phyloP scores from a whole-genome alignment of 164 flowering plant genomes.

The Sedum album region DNA sequence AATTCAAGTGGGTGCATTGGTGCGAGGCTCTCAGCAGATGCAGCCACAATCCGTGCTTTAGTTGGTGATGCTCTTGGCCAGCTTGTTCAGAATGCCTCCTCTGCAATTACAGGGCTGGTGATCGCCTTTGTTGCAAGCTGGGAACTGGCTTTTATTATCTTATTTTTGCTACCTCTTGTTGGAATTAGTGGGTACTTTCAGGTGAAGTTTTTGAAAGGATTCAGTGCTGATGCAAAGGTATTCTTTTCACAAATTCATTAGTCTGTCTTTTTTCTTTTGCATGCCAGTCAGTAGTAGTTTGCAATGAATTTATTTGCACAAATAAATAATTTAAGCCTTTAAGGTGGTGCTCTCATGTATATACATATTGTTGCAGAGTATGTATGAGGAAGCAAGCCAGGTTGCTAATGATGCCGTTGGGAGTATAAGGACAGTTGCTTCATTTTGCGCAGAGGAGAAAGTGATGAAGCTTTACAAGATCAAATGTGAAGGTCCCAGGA shows the following conservation, averaged over 20 bases:
- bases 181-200: constrained; percentile 38
- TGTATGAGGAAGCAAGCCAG: constrained; percentile 56
- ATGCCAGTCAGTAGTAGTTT: not conserved
- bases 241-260: not conserved
- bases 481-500: constrained; percentile 38
- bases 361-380: constrained; percentile 21
- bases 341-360: not conserved
- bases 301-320: no score
- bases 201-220: constrained; percentile 37
- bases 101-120: constrained; percentile 37
- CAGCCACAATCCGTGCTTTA: constrained; percentile 36
- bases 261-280: not conserved
- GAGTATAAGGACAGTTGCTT: constrained; percentile 48
- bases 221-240: constrained; percentile 55
- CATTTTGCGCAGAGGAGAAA: constrained; percentile 62
- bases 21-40: constrained; percentile 51
- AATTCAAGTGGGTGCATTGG: constrained; percentile 56
- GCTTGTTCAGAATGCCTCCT: constrained; percentile 32
- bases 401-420: constrained; percentile 65
- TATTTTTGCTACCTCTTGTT: constrained; percentile 31
- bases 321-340: no score
- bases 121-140: constrained; percentile 45
- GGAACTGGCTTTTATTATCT: constrained; percentile 41
- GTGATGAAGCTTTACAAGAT: constrained; percentile 30
- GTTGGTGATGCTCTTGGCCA: constrained; percentile 48